A percentile compares a stretch with the other conserved stretches of the same genome.
Conservation (phyloP, 352 stramenopile genomes). For the Globisporangium rhizosaccharum region DNA sequence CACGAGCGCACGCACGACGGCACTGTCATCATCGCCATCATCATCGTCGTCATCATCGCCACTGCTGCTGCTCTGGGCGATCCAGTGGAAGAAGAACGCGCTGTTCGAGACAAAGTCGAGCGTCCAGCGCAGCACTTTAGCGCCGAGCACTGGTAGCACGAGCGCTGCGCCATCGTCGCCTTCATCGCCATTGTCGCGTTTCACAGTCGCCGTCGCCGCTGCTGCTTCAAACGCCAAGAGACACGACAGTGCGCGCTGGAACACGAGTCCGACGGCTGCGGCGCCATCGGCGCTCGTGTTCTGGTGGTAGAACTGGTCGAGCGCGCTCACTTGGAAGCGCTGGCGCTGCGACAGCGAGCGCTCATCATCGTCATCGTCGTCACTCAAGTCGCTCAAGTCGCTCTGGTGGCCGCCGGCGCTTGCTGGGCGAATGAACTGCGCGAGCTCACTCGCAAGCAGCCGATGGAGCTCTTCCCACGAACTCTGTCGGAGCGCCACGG, state of each 20-base stretch:
- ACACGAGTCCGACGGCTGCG: conserved; percentile 31
- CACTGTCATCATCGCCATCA: conserved; percentile 4
- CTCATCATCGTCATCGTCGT: conserved; percentile 19
- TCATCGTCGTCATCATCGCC: conserved; percentile 13
- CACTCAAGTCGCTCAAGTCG: conserved; percentile 19
- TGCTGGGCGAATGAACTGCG: conserved; percentile 33
- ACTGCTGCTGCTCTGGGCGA: conserved; percentile 20
- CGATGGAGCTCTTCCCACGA: conserved; percentile 41
- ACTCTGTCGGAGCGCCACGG: conserved; percentile 9
- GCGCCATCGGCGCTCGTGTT: conserved; percentile 42
- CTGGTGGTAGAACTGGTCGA: conserved; percentile 46
- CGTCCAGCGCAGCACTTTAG: conserved; percentile 25
- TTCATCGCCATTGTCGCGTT: background rate
- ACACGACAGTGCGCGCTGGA: conserved; percentile 43
- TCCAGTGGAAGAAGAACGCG: conserved; percentile 55
- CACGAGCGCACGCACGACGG: too few species aligned
- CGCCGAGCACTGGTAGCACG: conserved; percentile 1
- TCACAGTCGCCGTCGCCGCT: background rate
- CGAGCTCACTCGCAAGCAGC: conserved; percentile 31
- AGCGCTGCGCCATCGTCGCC: background rate
- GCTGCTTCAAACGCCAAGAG: conserved; percentile 38
- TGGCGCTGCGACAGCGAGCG: conserved; percentile 4
- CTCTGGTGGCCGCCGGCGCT: background rate
- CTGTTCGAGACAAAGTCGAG: conserved; percentile 39
- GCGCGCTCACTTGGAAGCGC: conserved; percentile 30